These are phyloP conservation scores for Tolypocladium cylindrosporum DNA, from an alignment of 2,329 filamentous ascomycete species.

Conservation along the genomic window DNA sequence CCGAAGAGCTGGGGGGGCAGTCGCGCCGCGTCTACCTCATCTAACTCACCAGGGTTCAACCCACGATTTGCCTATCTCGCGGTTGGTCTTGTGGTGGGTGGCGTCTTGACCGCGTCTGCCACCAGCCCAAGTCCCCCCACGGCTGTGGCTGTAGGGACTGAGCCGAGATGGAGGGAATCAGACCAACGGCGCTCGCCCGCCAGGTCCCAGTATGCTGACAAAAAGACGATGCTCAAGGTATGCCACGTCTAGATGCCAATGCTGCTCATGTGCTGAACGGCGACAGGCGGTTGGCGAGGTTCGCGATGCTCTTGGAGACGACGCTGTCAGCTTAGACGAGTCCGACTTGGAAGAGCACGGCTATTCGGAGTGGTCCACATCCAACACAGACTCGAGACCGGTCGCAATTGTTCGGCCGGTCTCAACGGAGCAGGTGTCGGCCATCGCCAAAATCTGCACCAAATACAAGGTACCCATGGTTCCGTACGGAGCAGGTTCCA, in stretches of 20 bases:
- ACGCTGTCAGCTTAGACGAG: constrained; percentile 52
- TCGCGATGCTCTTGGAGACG: constrained; percentile 32
- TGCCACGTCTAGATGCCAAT: not conserved
- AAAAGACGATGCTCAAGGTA: constrained; percentile 12
- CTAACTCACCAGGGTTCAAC: not conserved
- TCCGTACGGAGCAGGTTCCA: constrained; percentile 65
- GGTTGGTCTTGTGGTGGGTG: constrained; percentile 2
- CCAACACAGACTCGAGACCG: constrained; percentile 53
- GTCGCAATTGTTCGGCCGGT: constrained; percentile 56
- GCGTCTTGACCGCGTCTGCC: not conserved
- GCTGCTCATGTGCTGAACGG: not conserved
- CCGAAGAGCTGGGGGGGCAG: not conserved
- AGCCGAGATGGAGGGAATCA: constrained; percentile 7
- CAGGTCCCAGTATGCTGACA: constrained; percentile 11
- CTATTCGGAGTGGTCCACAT: constrained; percentile 61
- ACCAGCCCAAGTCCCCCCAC: not conserved
- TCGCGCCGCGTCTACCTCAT: not conserved
- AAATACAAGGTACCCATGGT: constrained; percentile 60
- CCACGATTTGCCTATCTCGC: not conserved
- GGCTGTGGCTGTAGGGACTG: not conserved
- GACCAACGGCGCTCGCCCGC: not conserved
- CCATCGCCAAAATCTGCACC: constrained; percentile 52
- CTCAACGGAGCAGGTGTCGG: constrained; percentile 53
- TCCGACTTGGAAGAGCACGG: constrained; percentile 55
- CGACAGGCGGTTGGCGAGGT: constrained; percentile 10